These are phyloP conservation scores for Paecilomyces variotii DNA, from an alignment of 2,329 filamentous ascomycete species.

Conservation along the genomic window DNA sequence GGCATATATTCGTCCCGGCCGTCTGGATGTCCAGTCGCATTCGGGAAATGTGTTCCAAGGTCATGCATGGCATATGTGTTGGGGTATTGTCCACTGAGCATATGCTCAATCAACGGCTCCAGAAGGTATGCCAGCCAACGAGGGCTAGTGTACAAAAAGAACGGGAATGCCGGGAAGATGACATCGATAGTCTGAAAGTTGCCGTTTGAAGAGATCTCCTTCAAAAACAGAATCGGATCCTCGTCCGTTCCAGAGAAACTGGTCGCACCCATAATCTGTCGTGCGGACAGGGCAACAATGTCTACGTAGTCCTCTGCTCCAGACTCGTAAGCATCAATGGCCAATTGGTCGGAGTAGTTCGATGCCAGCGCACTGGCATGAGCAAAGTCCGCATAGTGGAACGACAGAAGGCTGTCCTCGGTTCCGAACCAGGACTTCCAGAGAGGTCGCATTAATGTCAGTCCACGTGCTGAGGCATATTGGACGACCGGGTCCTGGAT, in stretches of 20 bases:
- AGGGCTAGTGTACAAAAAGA: conserved; percentile 79
- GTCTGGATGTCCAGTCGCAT: conserved; percentile 47
- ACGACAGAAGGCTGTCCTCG: conserved; percentile 57
- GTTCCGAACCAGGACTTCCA: conserved; percentile 68
- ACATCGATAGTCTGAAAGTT: conserved; percentile 83
- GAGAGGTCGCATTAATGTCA: conserved; percentile 69
- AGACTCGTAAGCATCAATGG: conserved; percentile 62
- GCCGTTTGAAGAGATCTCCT: conserved; percentile 78
- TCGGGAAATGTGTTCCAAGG: conserved; percentile 46
- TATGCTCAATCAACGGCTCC: conserved; percentile 73
- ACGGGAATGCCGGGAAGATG: conserved; percentile 78
- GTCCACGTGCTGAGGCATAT: conserved; percentile 65
- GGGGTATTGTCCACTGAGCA: conserved; percentile 73
- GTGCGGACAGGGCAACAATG: conserved; percentile 67
- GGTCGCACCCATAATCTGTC: conserved; percentile 72
- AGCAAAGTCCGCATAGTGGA: conserved; percentile 68
- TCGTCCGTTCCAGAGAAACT: conserved; percentile 65
- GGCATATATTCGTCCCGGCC: conserved; percentile 50
- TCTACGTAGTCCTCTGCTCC: conserved; percentile 69
- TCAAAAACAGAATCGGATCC: conserved; percentile 67
- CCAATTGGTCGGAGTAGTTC: conserved; percentile 67
- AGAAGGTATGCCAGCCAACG: conserved; percentile 71
- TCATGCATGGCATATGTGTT: conserved; percentile 54
- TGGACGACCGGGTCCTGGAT: conserved; percentile 73
- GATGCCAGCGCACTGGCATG: conserved; percentile 55